phyloP scores from a whole-genome alignment of 2,329 filamentous ascomycete species.

The Calonectria pauciramosa region DNA sequence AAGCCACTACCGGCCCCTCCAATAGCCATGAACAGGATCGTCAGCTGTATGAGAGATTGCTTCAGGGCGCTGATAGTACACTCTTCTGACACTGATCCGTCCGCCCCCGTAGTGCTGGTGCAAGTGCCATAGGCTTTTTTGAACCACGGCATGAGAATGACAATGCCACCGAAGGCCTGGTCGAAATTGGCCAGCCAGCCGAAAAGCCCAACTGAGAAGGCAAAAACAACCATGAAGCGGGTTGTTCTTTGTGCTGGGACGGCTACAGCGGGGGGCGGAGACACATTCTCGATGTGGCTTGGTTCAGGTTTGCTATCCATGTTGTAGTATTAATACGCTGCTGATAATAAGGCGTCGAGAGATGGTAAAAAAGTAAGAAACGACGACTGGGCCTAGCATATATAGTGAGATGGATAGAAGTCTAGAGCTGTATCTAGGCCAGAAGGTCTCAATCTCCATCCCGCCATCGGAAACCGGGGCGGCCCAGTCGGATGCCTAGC shows the following conservation, averaged over 20 bases:
- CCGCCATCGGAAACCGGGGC: not conserved
- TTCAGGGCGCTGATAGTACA: not conserved
- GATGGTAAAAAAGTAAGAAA: not conserved
- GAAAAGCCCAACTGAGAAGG: not conserved
- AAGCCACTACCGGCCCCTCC: not conserved
- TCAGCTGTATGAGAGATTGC: slow-evolving; percentile 15
- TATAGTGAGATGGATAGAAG: not conserved
- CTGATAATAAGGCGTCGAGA: not conserved
- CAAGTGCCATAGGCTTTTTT: slow-evolving; percentile 1
- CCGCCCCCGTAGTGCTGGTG: not conserved
- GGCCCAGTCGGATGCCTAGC: not conserved
- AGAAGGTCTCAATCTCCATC: not conserved
- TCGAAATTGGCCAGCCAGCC: slow-evolving; percentile 17
- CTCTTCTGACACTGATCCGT: not conserved
- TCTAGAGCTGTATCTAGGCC: not conserved
- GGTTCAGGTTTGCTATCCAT: not conserved
- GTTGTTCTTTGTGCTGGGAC: not conserved
- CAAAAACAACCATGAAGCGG: not conserved
- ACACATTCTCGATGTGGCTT: not conserved
- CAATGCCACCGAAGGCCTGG: slow-evolving; percentile 3
- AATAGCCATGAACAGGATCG: slow-evolving; percentile 6
- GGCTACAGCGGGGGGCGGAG: not conserved
- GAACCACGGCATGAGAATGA: slow-evolving; percentile 2
- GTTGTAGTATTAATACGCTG: not conserved
- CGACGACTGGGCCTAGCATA: not conserved